phyloP scores from a whole-genome alignment of 495 filamentous ascomycete species.

The Neurospora pannonica region DNA sequence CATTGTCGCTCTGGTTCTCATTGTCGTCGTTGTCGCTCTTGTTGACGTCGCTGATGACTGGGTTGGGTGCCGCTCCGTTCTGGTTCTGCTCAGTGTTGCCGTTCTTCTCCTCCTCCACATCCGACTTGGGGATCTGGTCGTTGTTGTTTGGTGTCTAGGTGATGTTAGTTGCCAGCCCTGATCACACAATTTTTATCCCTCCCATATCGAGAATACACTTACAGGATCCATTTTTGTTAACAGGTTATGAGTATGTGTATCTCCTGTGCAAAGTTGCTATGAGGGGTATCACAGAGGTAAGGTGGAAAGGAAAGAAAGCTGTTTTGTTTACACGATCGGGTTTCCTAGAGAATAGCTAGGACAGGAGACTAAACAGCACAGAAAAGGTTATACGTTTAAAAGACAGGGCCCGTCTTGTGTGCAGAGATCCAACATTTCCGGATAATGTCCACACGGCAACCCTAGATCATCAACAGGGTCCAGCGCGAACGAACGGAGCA shows the following conservation, averaged over 20 bases:
- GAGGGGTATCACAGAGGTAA: not conserved
- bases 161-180: not conserved
- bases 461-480: not conserved
- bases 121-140: constrained; percentile 10
- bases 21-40: not conserved
- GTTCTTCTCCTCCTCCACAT: constrained; percentile 9
- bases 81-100: constrained; percentile 2
- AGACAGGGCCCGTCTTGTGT: not conserved
- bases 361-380: not conserved
- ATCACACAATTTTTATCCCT: not conserved
- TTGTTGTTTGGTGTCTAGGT: constrained; percentile 5
- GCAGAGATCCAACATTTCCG: not conserved
- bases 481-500: not conserved
- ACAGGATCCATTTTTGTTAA: constrained; percentile 17
- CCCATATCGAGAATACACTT: not conserved
- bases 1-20: constrained; percentile 2
- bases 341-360: not conserved
- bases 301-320: not conserved
- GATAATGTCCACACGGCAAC: not conserved
- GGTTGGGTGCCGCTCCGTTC: constrained; percentile 1
- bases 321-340: not conserved
- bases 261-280: not conserved
- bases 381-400: not conserved
- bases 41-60: not conserved
- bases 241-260: not conserved